A percentile compares a stretch with the other conserved stretches of the same genome.
Evolutionary conservation across 2,329 filamentous ascomycete genomes (phyloP).

Genomic region (Rutstroemia sydowiana): DNA sequence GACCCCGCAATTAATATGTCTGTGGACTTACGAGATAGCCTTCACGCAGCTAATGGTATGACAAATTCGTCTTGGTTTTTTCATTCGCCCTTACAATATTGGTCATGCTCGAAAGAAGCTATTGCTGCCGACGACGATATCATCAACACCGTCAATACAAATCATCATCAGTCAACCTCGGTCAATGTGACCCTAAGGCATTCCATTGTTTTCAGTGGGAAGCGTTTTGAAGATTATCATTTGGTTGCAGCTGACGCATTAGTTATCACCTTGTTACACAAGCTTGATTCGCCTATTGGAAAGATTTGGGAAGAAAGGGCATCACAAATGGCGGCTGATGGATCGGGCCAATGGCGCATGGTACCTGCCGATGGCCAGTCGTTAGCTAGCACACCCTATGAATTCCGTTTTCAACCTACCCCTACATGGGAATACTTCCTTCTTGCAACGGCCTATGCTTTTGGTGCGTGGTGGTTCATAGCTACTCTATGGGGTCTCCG

Average conservation of each 20-base stretch:
- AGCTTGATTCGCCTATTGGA: conserved; percentile 55
- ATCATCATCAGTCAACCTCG: conserved; percentile 53
- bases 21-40: conserved; percentile 40
- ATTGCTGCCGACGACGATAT: conserved; percentile 57
- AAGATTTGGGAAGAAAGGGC: conserved; percentile 57
- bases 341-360: conserved; percentile 50
- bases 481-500: conserved; percentile 60
- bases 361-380: conserved; percentile 53
- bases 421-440: conserved; percentile 58
- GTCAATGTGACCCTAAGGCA: conserved; percentile 70
- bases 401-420: conserved; percentile 72
- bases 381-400: conserved; percentile 56
- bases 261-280: conserved; percentile 69
- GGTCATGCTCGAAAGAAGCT: conserved; percentile 56
- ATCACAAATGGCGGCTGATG: conserved; percentile 42
- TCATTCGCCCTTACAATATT: conserved; percentile 77
- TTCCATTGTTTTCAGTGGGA: conserved; percentile 77
- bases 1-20: conserved; percentile 24
- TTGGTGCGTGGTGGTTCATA: conserved; percentile 58
- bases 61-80: conserved; percentile 66
- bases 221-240: conserved; percentile 60
- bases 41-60: conserved; percentile 53
- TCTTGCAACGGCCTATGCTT: conserved; percentile 56
- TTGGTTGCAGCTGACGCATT: conserved; percentile 69
- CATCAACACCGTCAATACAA: conserved; percentile 60